Base-by-base conservation (phyloP, 176 grass and related monocot genomes). In the Carex myosuroides region DNA sequence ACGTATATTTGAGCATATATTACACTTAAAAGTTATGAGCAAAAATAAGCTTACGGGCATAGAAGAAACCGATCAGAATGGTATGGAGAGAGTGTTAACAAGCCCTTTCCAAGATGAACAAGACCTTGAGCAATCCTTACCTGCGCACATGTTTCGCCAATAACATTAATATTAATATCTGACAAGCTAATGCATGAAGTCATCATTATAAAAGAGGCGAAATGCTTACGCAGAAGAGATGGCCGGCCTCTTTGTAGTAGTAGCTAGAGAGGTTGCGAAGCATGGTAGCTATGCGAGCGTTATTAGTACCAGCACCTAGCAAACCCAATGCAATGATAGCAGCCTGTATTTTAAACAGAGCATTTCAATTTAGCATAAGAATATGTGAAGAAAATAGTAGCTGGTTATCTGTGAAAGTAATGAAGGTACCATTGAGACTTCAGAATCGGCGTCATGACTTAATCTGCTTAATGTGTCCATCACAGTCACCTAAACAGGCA, bases 391-490 rank as follows among this genome's bases (percentile, higher is more conserved):
- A 59, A 54, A 35, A 83, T 46, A 10, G 60, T 72, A 78, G 24
- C 71, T 14, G 5, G 30, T 69, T 58, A 50, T 56, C 17, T 67
- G 53, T 44, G 64, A 83, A 67, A 22, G n/a, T 72, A 48, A 39
- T 20, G 29, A 55, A 56, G 48, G 13, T 62, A 98, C 96, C 96
- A 92, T 99, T 35, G 96, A 94, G 13, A 99, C 96, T 88, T 99
- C 96, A 42, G 89, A 88, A 88, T 99, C 96, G 4, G 93, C 93
- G 22, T 99, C 96, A 85, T 99, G 96, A 88, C 96, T 99, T 84
- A 99, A 83, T 88, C 96, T 99, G 87, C 96, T 99, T 71, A 99
- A 80, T 66, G 96, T 99, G 78, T 99, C 96, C 93, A 99, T 99
- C 41, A 99, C 93, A 90, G 93, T 99, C 35, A 99, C 96, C 96